A percentile compares a stretch with the other conserved stretches of the same genome.
Conservation (phyloP, 306 rosid species). For the Aeschynomene evenia region DNA sequence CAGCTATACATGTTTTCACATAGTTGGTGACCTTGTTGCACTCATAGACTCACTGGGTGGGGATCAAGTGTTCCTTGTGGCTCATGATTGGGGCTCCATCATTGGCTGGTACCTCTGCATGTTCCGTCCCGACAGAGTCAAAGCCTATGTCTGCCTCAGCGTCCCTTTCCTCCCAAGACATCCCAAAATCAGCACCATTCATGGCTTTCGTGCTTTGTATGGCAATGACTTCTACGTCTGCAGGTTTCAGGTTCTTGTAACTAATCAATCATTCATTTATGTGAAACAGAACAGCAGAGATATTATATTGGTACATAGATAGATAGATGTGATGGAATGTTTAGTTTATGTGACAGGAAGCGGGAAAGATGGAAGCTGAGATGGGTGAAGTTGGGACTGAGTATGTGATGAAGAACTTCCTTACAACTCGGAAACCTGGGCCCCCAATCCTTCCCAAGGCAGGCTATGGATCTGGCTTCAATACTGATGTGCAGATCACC, state of each 20-base stretch:
- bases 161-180: not conserved
- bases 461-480: not conserved
- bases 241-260: conserved; percentile 30
- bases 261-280: not conserved
- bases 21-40: conserved; percentile 22
- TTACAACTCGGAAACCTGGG: not conserved
- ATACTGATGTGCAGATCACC: not conserved
- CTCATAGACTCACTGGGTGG: conserved; percentile 16
- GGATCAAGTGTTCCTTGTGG: conserved; percentile 17
- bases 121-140: conserved; percentile 19
- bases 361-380: conserved; percentile 14
- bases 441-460: conserved; percentile 19
- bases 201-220: not conserved
- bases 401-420: not conserved
- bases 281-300: no score
- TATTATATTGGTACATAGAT: no score
- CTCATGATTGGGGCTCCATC: conserved; percentile 26
- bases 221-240: conserved; percentile 29
- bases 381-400: not conserved
- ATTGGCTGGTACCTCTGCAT: conserved; percentile 23
- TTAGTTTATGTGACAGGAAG: not conserved
- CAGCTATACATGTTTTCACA: not conserved
- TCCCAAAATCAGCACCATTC: not conserved
- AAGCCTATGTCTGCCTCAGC: conserved; percentile 17
- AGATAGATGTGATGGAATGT: no score